Percentiles rank a stretch among this genome's conserved stretches.
Evolutionary conservation across 805 yeast genomes (phyloP).

Genomic region (Candida hispaniensis): DNA sequence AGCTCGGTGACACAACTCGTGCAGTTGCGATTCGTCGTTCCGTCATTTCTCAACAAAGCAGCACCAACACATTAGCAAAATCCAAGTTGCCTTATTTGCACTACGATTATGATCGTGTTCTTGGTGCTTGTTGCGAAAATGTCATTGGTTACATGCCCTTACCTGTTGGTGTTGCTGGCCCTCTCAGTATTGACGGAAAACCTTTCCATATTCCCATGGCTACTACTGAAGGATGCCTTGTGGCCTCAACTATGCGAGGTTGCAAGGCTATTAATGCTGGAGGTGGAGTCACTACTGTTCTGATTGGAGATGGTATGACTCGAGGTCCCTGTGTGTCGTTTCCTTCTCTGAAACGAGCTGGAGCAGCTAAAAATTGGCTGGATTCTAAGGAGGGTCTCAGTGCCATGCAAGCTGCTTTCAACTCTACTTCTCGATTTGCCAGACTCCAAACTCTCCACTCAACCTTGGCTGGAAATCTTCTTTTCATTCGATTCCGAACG

Average conservation of each 20-base stretch:
- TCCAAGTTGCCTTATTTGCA: slow-evolving; percentile 64
- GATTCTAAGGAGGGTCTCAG: slow-evolving; percentile 91
- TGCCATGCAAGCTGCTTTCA: slow-evolving; percentile 74
- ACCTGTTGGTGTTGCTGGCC: slow-evolving; percentile 98
- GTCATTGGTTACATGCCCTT: slow-evolving; percentile 94
- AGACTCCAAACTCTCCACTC: slow-evolving; percentile 83
- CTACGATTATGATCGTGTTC: slow-evolving; percentile 90
- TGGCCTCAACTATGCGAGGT: slow-evolving; percentile 98
- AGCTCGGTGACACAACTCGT: slow-evolving; percentile 74
- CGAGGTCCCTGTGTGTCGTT: slow-evolving; percentile 97
- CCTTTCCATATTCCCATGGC: slow-evolving; percentile 96
- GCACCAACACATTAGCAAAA: slow-evolving; percentile 67
- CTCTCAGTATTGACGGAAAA: slow-evolving; percentile 78
- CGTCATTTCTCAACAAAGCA: slow-evolving; percentile 75
- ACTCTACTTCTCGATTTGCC: slow-evolving; percentile 95
- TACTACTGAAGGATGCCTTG: slow-evolving; percentile 97
- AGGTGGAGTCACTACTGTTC: slow-evolving; percentile 87
- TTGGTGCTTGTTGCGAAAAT: slow-evolving; percentile 98
- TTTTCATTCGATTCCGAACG: slow-evolving; percentile 90
- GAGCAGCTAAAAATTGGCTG: slow-evolving; percentile 89
- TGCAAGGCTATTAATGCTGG: slow-evolving; percentile 97
- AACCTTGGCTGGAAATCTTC: slow-evolving; percentile 84
- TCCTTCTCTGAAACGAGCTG: slow-evolving; percentile 74
- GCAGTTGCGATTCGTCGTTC: slow-evolving; percentile 91
- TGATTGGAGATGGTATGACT: slow-evolving; percentile 96